Evolutionary conservation across 257 asterid genomes (phyloP), one percentile per base, ranked within the genome.

Genomic region (Plectranthus barbatus): DNA sequence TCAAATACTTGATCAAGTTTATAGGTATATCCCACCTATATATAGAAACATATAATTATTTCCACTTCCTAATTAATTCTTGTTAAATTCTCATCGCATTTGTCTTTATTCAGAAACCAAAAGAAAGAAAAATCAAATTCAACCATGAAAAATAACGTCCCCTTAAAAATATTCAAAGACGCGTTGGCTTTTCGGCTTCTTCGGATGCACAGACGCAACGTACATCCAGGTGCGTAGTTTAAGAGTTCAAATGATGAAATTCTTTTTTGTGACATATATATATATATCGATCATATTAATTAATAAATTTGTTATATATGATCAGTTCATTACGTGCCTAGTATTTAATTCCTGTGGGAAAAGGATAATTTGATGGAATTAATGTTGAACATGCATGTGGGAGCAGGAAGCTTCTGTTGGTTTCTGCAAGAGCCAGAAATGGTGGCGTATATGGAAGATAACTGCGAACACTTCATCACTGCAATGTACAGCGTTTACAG

Each of bases 161-260:
- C 75, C 8, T 42, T 49, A 26, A 82, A 74, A 49, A 33, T 83
- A 51, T 81, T 47, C 79, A 81, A 86, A 68, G 90, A 83, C 10
- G 82, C 94, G 1, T 29, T 83, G 79, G 78, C 86, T 40, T 86
- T 86, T 72, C 81, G 90, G 19, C 90, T 86, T 33, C 79, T 86
- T 5, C 70, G 90, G 2, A 73, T 70, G 76, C 79, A 79, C n/a
- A 86, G 88, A 41, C 67, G 71, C 48, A 21, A 68, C 17, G 80
- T 77, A 3, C 45, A 69, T 47, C 76, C 87, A 67, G 70, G 94
- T 85, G 13, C 4, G 7, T 31, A 31, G 36, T 31, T 31, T 31
- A 31, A 31, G 36, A 6, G 36, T 31, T 31, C 7, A 2, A 26
- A 26, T 26, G 2, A 1, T 26, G 3, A 26, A 26, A 26, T 26